phyloP scores from a whole-genome alignment of 2,329 filamentous ascomycete species.

The Colletotrichum brevisporum region DNA sequence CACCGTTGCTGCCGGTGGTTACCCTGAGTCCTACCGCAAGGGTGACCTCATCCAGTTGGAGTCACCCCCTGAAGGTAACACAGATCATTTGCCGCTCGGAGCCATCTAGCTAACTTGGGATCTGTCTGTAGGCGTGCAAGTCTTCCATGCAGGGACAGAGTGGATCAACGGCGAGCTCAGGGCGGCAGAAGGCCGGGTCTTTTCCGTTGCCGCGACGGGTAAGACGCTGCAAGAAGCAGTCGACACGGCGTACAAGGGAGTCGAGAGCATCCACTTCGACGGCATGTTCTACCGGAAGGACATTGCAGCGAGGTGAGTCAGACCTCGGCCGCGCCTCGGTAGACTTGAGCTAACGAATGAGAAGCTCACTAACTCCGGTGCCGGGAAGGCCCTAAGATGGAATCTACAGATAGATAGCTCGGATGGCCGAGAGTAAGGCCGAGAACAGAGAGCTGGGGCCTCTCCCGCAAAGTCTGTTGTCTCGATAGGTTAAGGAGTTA shows the following conservation, averaged over 20 bases:
- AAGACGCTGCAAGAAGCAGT: constrained; percentile 85
- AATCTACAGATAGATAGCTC: too few relatives aligned
- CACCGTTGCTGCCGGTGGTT: constrained; percentile 92
- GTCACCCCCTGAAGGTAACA: constrained; percentile 50
- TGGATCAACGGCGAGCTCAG: constrained; percentile 74
- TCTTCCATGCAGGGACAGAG: constrained; percentile 95
- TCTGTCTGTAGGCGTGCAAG: constrained; percentile 64
- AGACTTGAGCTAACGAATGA: neutral
- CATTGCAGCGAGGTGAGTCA: constrained; percentile 72
- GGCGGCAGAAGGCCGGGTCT: constrained; percentile 90
- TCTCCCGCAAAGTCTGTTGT: neutral
- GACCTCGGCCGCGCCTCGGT: neutral
- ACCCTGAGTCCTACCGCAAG: constrained; percentile 88
- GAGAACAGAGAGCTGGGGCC: neutral
- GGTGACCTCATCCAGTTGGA: constrained; percentile 69
- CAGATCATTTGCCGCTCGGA: too few relatives aligned
- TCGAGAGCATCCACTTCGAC: constrained; percentile 85
- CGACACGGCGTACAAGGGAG: constrained; percentile 86
- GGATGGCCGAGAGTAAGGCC: neutral
- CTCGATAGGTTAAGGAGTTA: constrained; percentile 6
- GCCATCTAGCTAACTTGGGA: neutral
- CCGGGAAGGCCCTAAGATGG: constrained; percentile 10
- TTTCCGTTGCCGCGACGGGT: constrained; percentile 86
- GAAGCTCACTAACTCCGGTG: constrained; percentile 2
- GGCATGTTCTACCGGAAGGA: constrained; percentile 94